phyloP scores from a whole-genome alignment of 2,329 filamentous ascomycete genomes.

The Fusarium mexicanum region DNA sequence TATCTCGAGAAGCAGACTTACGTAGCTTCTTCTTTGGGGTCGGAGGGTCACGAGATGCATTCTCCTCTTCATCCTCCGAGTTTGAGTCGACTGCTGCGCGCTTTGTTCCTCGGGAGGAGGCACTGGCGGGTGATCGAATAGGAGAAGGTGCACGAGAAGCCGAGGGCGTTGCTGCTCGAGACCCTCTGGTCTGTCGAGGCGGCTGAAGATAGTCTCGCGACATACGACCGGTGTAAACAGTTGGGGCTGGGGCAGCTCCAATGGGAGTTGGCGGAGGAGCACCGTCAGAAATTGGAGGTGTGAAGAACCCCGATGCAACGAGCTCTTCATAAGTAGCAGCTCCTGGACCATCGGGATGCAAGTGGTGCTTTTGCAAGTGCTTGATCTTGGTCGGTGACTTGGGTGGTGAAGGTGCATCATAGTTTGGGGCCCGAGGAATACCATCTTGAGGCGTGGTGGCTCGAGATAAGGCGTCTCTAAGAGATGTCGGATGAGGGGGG shows the following conservation, averaged over 20 bases:
- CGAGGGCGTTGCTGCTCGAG: conserved; percentile 36
- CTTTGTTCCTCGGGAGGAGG: conserved; percentile 60
- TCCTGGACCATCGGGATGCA: conserved; percentile 15
- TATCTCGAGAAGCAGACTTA: conserved; percentile 59
- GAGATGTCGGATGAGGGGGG: conserved; percentile 8
- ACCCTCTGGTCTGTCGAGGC: conserved; percentile 44
- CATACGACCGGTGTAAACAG: conserved; percentile 23
- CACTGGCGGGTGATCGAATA: conserved; percentile 48
- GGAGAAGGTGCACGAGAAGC: conserved; percentile 33
- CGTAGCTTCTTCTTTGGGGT: conserved; percentile 62
- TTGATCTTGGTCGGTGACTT: conserved; percentile 27
- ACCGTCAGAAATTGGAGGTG: conserved; percentile 34
- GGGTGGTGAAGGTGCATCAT: conserved; percentile 23
- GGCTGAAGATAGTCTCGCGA: conserved; percentile 30
- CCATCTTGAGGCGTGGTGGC: conserved; percentile 24
- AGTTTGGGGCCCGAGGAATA: conserved; percentile 1
- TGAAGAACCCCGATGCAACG: conserved; percentile 41
- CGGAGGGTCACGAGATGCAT: conserved; percentile 27
- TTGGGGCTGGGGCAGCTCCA: conserved; percentile 34
- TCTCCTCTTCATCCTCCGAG: conserved; percentile 48
- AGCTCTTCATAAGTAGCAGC: conserved; percentile 41
- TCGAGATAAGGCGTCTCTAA: conserved; percentile 24
- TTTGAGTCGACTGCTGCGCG: conserved; percentile 53
- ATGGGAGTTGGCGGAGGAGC: conserved; percentile 22
- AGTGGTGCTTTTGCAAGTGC: conserved; percentile 14